Evolutionary conservation across 1,284 basidiomycete genomes (phyloP).

Genomic region (Ustilago shanxiensis): DNA sequence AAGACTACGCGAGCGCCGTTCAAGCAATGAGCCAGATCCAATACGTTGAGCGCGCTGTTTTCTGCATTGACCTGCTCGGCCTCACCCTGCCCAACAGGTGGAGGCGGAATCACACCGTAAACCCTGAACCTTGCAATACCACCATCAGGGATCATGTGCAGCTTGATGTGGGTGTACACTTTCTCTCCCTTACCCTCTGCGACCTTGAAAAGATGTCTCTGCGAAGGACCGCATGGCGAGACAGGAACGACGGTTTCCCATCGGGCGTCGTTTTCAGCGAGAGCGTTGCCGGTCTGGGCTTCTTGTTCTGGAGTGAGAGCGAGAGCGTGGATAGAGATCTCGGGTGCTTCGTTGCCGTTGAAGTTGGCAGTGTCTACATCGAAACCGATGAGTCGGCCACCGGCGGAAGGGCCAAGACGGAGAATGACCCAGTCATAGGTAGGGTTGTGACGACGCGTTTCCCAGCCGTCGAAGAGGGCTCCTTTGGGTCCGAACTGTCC

Average conservation of each 20-base stretch:
- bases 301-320: conserved; percentile 43
- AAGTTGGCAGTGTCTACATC: conserved; percentile 97
- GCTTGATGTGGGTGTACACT: conserved; percentile 84
- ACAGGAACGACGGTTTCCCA: conserved; percentile 62
- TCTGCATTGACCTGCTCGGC: conserved; percentile 57
- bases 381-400: conserved; percentile 81
- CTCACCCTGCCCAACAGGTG: conserved; percentile 68
- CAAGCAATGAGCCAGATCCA: conserved; percentile 89
- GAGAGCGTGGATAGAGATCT: conserved; percentile 57
- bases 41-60: conserved; percentile 72
- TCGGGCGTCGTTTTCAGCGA: conserved; percentile 62
- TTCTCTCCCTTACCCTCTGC: conserved; percentile 58
- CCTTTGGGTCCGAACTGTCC: conserved; percentile 97
- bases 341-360: conserved; percentile 84
- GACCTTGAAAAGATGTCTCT: conserved; percentile 86
- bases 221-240: conserved; percentile 77
- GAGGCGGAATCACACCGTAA: conserved; percentile 62
- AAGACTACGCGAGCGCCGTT: conserved; percentile 85
- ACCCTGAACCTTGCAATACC: conserved; percentile 75
- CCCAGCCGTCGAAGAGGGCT: conserved; percentile 95
- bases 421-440: conserved; percentile 92
- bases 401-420: conserved; percentile 81
- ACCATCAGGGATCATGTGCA: conserved; percentile 96
- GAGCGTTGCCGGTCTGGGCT: conserved; percentile 33
- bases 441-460: conserved; percentile 88